A percentile compares a stretch with the other conserved stretches of the same genome.
phyloP scores from a whole-genome alignment of 495 filamentous ascomycete species.

The Evernia prunastri region DNA sequence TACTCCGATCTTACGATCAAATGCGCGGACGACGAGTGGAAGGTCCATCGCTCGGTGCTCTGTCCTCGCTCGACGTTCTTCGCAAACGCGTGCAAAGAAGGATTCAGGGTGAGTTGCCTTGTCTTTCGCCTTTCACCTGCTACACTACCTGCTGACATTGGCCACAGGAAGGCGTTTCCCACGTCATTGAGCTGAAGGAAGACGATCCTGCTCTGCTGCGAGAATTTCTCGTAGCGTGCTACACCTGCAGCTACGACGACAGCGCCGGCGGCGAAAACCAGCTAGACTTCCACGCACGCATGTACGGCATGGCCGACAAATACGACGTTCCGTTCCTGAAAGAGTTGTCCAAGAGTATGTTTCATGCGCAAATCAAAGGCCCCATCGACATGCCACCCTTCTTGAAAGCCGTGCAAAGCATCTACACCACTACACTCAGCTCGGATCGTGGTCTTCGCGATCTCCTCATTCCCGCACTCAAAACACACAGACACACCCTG shows the following conservation, averaged over 20 bases:
- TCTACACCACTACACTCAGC: constrained; percentile 37
- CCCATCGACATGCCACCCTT: constrained; percentile 33
- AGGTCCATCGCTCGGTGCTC: constrained; percentile 10
- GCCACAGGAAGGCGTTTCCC: constrained; percentile 4
- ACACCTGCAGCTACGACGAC: constrained; percentile 21
- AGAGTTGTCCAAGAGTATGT: constrained; percentile 36
- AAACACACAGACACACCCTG: too few species aligned
- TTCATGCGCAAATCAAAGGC: constrained; percentile 29
- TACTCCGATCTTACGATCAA: constrained; percentile 12
- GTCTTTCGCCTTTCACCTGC: too few species aligned
- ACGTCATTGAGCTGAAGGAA: constrained; percentile 2
- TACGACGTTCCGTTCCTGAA: constrained; percentile 39
- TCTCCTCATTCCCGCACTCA: too few species aligned
- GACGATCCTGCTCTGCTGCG: constrained; percentile 9
- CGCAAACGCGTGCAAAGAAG: constrained; percentile 1
- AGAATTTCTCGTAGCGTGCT: constrained; percentile 19
- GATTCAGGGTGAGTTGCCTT: constrained; percentile 13
- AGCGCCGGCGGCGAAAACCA: neutral
- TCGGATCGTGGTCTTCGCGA: constrained; percentile 38
- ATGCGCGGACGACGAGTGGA: too few species aligned
- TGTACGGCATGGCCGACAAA: constrained; percentile 27
- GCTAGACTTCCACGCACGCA: constrained; percentile 20
- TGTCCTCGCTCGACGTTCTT: constrained; percentile 13
- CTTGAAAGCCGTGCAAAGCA: constrained; percentile 36
- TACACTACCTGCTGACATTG: neutral